Conservation (phyloP, 2,329 filamentous ascomycete species). For the Colletotrichum sp. region DNA sequence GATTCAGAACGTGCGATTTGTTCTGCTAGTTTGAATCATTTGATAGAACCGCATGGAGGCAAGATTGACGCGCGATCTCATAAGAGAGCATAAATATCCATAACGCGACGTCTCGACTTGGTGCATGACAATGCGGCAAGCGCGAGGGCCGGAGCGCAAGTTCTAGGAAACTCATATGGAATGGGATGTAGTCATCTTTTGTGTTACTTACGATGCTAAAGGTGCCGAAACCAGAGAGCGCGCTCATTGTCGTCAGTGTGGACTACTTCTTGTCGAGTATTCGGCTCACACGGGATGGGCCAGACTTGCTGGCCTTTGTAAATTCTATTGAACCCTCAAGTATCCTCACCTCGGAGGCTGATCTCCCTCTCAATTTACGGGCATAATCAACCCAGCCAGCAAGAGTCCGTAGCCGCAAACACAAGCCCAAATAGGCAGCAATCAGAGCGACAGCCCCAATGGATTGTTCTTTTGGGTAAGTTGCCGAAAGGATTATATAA, state of each 20-base stretch:
- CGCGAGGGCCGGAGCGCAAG: neutral
- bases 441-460: neutral
- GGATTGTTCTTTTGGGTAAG: neutral
- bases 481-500: neutral
- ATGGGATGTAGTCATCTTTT: neutral
- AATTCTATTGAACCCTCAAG: neutral
- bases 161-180: neutral
- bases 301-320: neutral
- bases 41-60: rapidly evolving
- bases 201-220: neutral
- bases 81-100: rapidly evolving
- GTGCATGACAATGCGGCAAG: neutral
- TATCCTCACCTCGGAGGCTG: neutral
- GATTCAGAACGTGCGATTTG: rapidly evolving
- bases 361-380: neutral
- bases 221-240: too few relatives aligned
- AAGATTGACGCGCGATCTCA: too few relatives aligned
- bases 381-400: rapidly evolving
- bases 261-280: neutral
- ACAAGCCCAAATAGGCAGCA: neutral
- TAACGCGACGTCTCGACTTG: neutral
- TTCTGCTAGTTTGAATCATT: rapidly evolving
- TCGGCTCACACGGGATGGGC: neutral
- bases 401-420: neutral
- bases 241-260: neutral